These are phyloP conservation scores for Calophaca sinica DNA, from an alignment of 306 rosid genomes.

Conservation along the genomic window DNA sequence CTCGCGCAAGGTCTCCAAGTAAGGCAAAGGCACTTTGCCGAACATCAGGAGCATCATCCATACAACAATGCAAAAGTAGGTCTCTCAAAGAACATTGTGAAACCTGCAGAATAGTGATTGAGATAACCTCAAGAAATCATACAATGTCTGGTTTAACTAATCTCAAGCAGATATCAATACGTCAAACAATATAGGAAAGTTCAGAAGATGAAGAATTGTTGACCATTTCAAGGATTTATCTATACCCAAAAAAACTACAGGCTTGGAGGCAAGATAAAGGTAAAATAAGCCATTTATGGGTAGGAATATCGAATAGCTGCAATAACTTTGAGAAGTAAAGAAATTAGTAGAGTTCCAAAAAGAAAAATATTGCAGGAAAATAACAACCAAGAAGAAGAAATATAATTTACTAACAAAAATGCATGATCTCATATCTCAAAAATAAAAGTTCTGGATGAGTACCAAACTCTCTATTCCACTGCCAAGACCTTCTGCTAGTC, in stretches of 20 bases:
- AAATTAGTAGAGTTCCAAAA: constrained; percentile 2
- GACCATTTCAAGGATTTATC: constrained; percentile 34
- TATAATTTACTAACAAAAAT: constrained; percentile 27
- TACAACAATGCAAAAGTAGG: constrained; percentile 85
- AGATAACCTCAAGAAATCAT: constrained; percentile 38
- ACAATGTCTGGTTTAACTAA: constrained; percentile 30
- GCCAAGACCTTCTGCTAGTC: constrained; percentile 99
- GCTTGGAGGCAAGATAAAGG: not conserved
- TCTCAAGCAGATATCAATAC: constrained; percentile 23
- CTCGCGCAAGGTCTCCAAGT: constrained; percentile 98
- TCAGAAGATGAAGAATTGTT: constrained; percentile 26
- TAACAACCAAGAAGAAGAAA: constrained; percentile 35
- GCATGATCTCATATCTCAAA: constrained; percentile 18
- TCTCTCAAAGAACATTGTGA: constrained; percentile 84
- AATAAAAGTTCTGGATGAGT: constrained; percentile 45
- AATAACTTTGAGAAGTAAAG: constrained; percentile 3
- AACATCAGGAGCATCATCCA: constrained; percentile 91
- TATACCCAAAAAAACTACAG: not conserved
- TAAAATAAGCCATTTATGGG: not conserved
- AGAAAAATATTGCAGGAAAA: constrained; percentile 29
- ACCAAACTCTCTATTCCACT: constrained; percentile 99
- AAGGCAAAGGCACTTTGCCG: constrained; percentile 97
- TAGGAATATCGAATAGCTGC: not conserved
- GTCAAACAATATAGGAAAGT: constrained; percentile 30
- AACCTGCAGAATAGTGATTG: constrained; percentile 60